Conservation (phyloP, 164 flowering plant species). For the Nymphaea thermarum region DNA sequence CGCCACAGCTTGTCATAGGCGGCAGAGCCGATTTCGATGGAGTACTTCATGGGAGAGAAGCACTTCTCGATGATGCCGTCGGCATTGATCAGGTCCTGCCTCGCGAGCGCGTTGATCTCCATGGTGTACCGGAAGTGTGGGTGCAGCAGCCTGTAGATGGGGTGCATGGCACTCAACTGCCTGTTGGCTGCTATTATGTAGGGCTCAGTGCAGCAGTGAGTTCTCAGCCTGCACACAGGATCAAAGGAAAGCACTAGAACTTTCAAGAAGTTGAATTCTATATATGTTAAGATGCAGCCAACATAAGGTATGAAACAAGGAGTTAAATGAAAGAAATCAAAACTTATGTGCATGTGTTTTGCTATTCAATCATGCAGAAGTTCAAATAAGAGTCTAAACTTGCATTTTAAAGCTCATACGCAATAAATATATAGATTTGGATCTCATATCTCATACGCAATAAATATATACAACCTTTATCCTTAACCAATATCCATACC, state of each 20-base stretch:
- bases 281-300: no score
- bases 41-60: slow-evolving; percentile 43
- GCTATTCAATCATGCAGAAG: no score
- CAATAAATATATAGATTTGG: no score
- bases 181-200: slow-evolving; percentile 60
- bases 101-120: slow-evolving; percentile 70
- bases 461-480: no score
- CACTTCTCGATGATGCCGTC: slow-evolving; percentile 47
- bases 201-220: slow-evolving; percentile 56
- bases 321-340: no score
- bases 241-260: not conserved
- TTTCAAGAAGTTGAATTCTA: no score
- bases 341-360: no score
- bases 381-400: no score
- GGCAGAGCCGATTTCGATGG: slow-evolving; percentile 43
- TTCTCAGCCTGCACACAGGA: slow-evolving; percentile 61
- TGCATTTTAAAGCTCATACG: no score
- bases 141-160: slow-evolving; percentile 44
- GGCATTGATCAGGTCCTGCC: slow-evolving; percentile 43
- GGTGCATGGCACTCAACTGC: slow-evolving; percentile 69
- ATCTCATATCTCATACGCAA: no score
- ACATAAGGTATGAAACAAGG: no score
- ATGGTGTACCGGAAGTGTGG: slow-evolving; percentile 79
- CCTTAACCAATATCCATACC: no score
- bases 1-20: slow-evolving; percentile 51